Evolutionary conservation across 192 early-diverging fungal genomes (phyloP).

Genomic region (Funneliformis mosseae): DNA sequence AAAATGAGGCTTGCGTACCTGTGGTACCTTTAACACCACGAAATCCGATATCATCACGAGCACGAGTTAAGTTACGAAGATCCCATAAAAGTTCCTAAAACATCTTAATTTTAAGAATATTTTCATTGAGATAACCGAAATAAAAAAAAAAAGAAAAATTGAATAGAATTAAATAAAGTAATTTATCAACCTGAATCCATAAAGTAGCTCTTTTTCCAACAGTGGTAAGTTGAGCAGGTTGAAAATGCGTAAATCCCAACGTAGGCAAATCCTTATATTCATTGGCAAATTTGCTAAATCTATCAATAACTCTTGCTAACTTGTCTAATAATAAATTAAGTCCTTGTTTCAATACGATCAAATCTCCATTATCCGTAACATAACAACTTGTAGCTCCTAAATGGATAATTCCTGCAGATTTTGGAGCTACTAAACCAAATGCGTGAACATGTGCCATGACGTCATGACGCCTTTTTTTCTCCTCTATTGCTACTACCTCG

Average conservation of each 20-base stretch:
- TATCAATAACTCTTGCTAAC: conserved; percentile 81
- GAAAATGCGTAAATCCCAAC: conserved; percentile 98
- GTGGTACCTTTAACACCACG: conserved; percentile 98
- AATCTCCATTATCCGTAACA: conserved; percentile 99
- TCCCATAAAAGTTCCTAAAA: conserved; percentile 87
- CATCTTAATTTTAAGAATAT: neutral
- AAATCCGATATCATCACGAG: conserved; percentile 86
- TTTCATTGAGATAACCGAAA: neutral
- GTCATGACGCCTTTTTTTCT: conserved; percentile 93
- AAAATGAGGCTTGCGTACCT: conserved; percentile 97
- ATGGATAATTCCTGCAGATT: conserved; percentile 94
- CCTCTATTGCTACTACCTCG: conserved; percentile 82
- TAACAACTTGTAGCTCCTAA: conserved; percentile 98
- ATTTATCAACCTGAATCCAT: conserved; percentile 74
- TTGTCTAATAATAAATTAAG: conserved; percentile 91
- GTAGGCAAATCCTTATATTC: conserved; percentile 86
- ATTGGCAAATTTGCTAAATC: conserved; percentile 76
- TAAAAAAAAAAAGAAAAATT: neutral
- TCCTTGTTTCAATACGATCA: conserved; percentile 95
- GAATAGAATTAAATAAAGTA: neutral
- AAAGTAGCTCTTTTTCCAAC: conserved; percentile 96
- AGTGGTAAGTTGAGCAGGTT: conserved; percentile 97
- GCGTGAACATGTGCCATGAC: conserved; percentile 99
- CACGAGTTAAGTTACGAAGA: conserved; percentile 89
- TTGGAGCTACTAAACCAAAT: conserved; percentile 82